Base-by-base conservation (phyloP, 75 land plant genomes). In the Selaginella tamariscina region DNA sequence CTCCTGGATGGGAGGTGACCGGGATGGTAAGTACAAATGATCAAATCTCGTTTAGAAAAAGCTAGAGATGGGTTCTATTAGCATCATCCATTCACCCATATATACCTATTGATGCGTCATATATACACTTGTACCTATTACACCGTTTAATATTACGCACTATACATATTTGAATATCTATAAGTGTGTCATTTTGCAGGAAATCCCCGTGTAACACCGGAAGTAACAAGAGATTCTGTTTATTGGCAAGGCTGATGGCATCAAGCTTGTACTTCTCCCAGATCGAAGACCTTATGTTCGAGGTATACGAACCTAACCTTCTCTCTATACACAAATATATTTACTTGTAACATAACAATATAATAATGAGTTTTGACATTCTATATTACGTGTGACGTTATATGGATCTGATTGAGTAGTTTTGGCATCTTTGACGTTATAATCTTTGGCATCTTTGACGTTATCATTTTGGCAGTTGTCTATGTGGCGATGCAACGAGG, bases 1-100 rank as follows among this genome's bases (percentile, higher is more conserved):
- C 56, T 93, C 98, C 15, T 93, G 98, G 98, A 93, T 93, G 98
- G 98, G 98, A 70, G 98, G 98, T 29, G 98, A 93, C 75, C 90
- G 98, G 70, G 98, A 93, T 80, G 98, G 97, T 91, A 27, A 27
- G 62, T 21, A n/a, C n/a, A n/a, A n/a, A n/a, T n/a, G n/a, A n/a
- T n/a, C n/a, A n/a, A n/a, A n/a, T n/a, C n/a, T n/a, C n/a, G n/a
- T n/a, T n/a, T n/a, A n/a, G n/a, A n/a, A n/a, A n/a, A n/a, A n/a
- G n/a, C n/a, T n/a, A n/a, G n/a, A n/a, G n/a, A n/a, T n/a, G n/a
- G n/a, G n/a, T n/a, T n/a, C n/a, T n/a, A n/a, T n/a, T n/a, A n/a
- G n/a, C n/a, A n/a, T n/a, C n/a, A n/a, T n/a, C n/a, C n/a, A n/a
- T n/a, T n/a, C n/a, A n/a, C n/a, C n/a, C n/a, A n/a, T n/a, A n/a